Conservation (phyloP, 2,329 filamentous ascomycete species). For the Arachnomyces sp. region DNA sequence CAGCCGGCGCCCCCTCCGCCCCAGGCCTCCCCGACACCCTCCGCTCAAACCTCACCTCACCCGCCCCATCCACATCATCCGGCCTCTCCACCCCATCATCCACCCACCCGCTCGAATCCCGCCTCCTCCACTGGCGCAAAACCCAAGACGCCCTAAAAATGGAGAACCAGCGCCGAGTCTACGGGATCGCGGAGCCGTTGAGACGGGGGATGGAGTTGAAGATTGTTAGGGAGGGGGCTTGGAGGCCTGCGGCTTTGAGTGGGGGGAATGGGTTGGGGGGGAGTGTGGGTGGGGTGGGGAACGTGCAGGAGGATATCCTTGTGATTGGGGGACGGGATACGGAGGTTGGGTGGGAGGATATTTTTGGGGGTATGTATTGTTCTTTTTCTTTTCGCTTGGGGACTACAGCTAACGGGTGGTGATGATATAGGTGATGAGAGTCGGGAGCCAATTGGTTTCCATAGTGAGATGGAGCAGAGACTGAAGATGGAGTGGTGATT, state of each 20-base stretch:
- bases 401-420: slow-evolving; percentile 4
- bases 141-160: slow-evolving; percentile 85
- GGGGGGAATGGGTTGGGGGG: slow-evolving; percentile 43
- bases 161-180: slow-evolving; percentile 76
- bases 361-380: slow-evolving; percentile 58
- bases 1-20: slow-evolving; percentile 73
- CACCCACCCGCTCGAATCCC: slow-evolving; percentile 82
- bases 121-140: slow-evolving; percentile 79
- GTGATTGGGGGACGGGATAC: slow-evolving; percentile 59
- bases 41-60: slow-evolving; percentile 69
- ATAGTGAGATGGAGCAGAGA: slow-evolving; percentile 90
- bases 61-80: slow-evolving; percentile 38
- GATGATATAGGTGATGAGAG: slow-evolving; percentile 58
- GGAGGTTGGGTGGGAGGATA: slow-evolving; percentile 84
- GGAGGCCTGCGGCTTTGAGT: slow-evolving; percentile 64
- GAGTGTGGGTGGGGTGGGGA: slow-evolving; percentile 46
- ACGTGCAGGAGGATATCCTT: slow-evolving; percentile 84
- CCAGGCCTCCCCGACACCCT: slow-evolving; percentile 91
- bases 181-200: slow-evolving; percentile 87
- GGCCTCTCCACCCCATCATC: slow-evolving; percentile 46
- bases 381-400: slow-evolving; percentile 8
- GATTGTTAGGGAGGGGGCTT: slow-evolving; percentile 71
- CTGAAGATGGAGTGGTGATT: slow-evolving; percentile 59
- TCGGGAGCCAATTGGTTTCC: slow-evolving; percentile 62
- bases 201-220: slow-evolving; percentile 90